Evolutionary conservation across 2,329 filamentous ascomycete species (phyloP).

Genomic region (Curvularia eragrostidis): DNA sequence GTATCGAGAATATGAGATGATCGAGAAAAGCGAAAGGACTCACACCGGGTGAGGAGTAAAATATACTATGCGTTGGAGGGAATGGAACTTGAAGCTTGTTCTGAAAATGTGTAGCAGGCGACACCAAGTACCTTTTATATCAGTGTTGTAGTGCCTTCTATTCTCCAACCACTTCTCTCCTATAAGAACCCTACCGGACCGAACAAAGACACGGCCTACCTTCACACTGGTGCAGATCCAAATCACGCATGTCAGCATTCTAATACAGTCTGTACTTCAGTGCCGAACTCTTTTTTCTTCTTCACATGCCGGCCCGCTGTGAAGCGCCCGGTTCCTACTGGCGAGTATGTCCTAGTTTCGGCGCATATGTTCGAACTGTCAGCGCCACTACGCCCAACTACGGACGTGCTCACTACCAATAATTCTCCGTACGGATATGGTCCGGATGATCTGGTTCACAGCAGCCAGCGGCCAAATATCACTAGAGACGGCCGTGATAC

Average conservation of each 20-base stretch:
- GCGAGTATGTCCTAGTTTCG: not conserved
- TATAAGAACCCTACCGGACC: not conserved
- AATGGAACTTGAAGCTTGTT: not conserved
- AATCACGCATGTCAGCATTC: slow-evolving; percentile 1
- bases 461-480: not conserved
- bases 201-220: not conserved
- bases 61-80: not conserved
- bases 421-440: not conserved
- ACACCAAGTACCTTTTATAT: not conserved
- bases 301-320: not conserved
- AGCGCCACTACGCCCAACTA: not conserved
- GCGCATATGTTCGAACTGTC: not conserved
- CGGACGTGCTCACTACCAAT: not conserved
- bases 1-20: not conserved
- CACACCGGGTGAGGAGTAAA: not conserved
- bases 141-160: not conserved
- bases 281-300: not conserved
- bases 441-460: not conserved
- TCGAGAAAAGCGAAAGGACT: not conserved
- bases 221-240: not conserved
- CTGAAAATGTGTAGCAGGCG: not conserved
- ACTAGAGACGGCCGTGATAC: slow-evolving; percentile 14
- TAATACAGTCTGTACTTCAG: slow-evolving; percentile 12
- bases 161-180: not conserved
- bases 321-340: not conserved